Base-by-base conservation (phyloP, 2,329 filamentous ascomycete species). In the Ophidiomyces ophidiicola region DNA sequence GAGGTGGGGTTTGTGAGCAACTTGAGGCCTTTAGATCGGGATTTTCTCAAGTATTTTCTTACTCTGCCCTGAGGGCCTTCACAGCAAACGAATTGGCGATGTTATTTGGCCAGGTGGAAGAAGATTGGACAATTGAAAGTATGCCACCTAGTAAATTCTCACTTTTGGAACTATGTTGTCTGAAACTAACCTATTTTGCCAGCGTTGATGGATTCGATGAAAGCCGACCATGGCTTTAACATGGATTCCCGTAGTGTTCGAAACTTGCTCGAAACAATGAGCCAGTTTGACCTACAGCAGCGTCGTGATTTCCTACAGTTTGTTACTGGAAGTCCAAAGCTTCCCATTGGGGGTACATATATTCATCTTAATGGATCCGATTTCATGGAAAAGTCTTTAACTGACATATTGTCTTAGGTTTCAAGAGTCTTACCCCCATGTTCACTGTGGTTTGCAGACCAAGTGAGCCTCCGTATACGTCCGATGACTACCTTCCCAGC, bases 391-490 rank as follows among this genome's bases (percentile, higher is more conserved):
- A 14, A 21, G n/a, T 33, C 17, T 10, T 30, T 44, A 20, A 44
- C 36, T 19, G 10, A 25, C 12, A 14, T 17, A 11, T 37, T 7
- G 11, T 5, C 39, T 32, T 41, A 94, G 87, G 90, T 44, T 98
- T 98, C 74, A 94, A 92, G 67, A 83, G 80, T 59, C 75, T 98
- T 46, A 96, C 86, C 2, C 90, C 90, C 14, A 94, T 96, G 80
- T 96, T 98, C 58, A 98, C 90, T 2, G 90, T 98, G 46, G 90
- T 98, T 30, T 96, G 90, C 71, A 94, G 94, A 62, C 88, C 88
- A n/a, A 93, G 84, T 60, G 90, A 98, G 56, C 78, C 85, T 11
- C 90, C 90, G 1, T 90, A 87, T 59, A 81, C 80, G 3, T 88
- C 88, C 3, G 90, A 98, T 55, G 90, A 98, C 64, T 98, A 96